Evolutionary conservation across 331 rosid species (phyloP), one percentile per base, ranked within the genome.

Genomic region (Dryas integrifolia): DNA sequence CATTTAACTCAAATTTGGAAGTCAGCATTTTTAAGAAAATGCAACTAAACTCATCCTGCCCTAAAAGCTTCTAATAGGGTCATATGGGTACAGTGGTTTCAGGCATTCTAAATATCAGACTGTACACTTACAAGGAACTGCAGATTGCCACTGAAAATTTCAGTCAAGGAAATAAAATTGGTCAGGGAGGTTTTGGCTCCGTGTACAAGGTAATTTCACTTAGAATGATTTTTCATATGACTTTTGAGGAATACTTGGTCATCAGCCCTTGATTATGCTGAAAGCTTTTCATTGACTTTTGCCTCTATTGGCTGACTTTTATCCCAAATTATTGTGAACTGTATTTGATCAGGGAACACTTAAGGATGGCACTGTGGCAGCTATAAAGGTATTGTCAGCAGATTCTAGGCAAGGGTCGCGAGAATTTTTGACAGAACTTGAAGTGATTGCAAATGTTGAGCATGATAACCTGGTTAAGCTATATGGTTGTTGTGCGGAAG

Each of bases 181-280:
- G 96, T 55, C 82, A 87, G 73, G 97, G 97, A 65, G 97, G 97
- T 74, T 92, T 92, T 80, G 98, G 98, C 74, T 81, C 86, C 3
- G 98, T 92, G 75, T 90, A 88, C 85, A 90, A 90, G 98, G 98
- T 92, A 70, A 72, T 63, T 58, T 11, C 65, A 44, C 39, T 9
- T 63, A 71, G 41, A 46, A 69, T 51, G 46, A 43, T 67, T 15
- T 72, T 60, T 45, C 40, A 79, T 9, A 10, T 30, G 38, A 62
- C 6, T 72, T 57, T 40, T 75, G 30, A 62, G 49, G 51, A 74
- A 70, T 73, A 73, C 21, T 55, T 4, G 18, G 45, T 63, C 60
- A 64, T 58, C 40, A 67, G 55, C 50, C 60, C 63, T 73, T 72
- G 45, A 67, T 61, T 57, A 49, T 45, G 40, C 13, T 35, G 43